Evolutionary conservation across 805 yeast species (phyloP), one percentile per base, ranked within the genome.

Genomic region (Debaryomyces prosopidis): DNA sequence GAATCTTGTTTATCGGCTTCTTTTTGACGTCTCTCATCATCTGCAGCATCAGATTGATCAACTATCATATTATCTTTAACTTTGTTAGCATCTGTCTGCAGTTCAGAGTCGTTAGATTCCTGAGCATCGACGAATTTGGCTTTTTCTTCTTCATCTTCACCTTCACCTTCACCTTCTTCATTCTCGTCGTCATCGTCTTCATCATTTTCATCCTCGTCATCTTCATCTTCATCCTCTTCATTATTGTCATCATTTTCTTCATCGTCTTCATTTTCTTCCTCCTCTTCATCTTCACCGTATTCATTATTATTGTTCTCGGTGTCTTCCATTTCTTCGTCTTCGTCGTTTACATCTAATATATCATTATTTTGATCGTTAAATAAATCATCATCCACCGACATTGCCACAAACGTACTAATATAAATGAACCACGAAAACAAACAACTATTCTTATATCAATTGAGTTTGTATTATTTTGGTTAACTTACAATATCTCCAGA

Each of bases 361-460:
- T 54, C 51, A 18, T 48, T 48, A 15, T 48, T 56, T 28, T 50
- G 56, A 19, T 33, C 57, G 18, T 55, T 54, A 47, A 63, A 64
- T 32, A 64, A 52, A 40, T 64, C 67, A 33, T 70, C 71, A 12
- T 65, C 64, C 54, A 19, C 49, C 50, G 42, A 47, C 59, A 16
- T 52, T 57, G 11, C 58, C 53, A 17, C 32, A n/a, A 31, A 27
- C 34, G 16, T 38, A 11, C 26, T 23, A 23, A 23, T 23, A 23
- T 23, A 23, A 23, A 10, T 23, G 26, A 23, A 23, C 9, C 9
- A 23, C 26, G 9, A 23, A 23, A 23, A 4, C 5, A 10, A 23
- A 23, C 9, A 23, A 30, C n/a, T 30, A 30, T 30, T 7, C 12
- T 4, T 30, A 30, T 12, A 14, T 12, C 14, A 30, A 30, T 30